Conservation (phyloP, 257 asterid species). For the Voacanga thouarsii region DNA sequence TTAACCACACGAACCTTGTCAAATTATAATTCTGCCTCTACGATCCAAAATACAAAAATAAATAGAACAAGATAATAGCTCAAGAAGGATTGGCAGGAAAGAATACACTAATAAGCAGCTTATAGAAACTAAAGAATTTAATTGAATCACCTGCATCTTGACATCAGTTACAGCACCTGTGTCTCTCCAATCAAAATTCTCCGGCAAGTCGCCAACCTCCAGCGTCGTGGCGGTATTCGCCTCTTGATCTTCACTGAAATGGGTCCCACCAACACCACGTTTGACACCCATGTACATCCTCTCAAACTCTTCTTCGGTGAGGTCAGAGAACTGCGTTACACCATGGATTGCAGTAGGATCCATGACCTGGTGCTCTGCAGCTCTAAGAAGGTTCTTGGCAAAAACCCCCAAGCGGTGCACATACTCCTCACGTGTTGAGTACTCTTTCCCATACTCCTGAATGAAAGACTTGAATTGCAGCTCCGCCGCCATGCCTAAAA, state of each 20-base stretch:
- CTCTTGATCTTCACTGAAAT: not conserved
- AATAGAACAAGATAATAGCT: too few relatives aligned
- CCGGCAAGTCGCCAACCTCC: slow-evolving; percentile 64
- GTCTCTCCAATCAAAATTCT: slow-evolving; percentile 87
- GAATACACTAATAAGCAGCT: not conserved
- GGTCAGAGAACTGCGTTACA: slow-evolving; percentile 72
- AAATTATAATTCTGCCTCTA: too few relatives aligned
- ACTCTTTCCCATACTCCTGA: slow-evolving; percentile 51
- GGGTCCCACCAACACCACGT: slow-evolving; percentile 27
- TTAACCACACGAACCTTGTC: too few relatives aligned
- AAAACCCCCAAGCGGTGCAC: slow-evolving; percentile 79
- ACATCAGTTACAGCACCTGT: slow-evolving; percentile 90
- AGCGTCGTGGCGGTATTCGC: slow-evolving; percentile 26
- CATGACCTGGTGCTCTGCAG: slow-evolving; percentile 84
- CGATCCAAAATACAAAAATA: too few relatives aligned
- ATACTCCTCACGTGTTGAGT: slow-evolving; percentile 63
- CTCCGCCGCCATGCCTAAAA: slow-evolving; percentile 69
- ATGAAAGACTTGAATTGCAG: slow-evolving; percentile 55
- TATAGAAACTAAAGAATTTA: too few relatives aligned
- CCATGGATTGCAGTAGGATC: slow-evolving; percentile 92
- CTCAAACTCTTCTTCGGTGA: slow-evolving; percentile 67
- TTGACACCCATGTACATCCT: slow-evolving; percentile 69
- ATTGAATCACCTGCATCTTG: slow-evolving; percentile 72
- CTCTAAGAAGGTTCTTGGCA: slow-evolving; percentile 62
- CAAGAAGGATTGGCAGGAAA: not conserved